A percentile compares a stretch with the other conserved stretches of the same genome.
Conservation (phyloP, 2,329 filamentous ascomycete species). For the Aspergillus clavatus region DNA sequence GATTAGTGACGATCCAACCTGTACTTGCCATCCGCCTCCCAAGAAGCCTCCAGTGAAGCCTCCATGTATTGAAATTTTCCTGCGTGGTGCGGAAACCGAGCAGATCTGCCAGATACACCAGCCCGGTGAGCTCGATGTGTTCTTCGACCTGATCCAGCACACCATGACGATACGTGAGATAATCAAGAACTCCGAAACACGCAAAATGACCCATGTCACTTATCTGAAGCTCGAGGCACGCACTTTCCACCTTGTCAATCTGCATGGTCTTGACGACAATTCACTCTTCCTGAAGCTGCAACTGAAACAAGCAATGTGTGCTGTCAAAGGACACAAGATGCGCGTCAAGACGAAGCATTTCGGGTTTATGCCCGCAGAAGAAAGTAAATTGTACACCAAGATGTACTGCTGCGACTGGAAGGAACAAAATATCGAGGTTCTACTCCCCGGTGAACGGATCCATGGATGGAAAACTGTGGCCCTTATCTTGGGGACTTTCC, state of each 20-base stretch:
- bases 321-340: conserved; percentile 15
- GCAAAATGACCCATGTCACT: conserved; percentile 8
- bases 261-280: conserved; percentile 25
- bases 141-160: conserved; percentile 21
- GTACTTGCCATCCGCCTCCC: conserved; percentile 19
- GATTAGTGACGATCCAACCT: conserved; percentile 17
- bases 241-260: conserved; percentile 23
- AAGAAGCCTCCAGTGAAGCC: conserved; percentile 8
- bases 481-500: conserved; percentile 25
- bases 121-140: conserved; percentile 19
- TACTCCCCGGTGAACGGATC: conserved; percentile 20
- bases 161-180: conserved; percentile 20
- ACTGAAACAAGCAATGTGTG: conserved; percentile 11
- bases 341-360: conserved; percentile 15
- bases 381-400: conserved; percentile 19
- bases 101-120: conserved; percentile 16
- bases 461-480: conserved; percentile 26
- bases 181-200: conserved; percentile 9
- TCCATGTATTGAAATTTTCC: conserved; percentile 11
- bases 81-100: conserved; percentile 11
- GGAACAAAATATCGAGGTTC: conserved; percentile 19
- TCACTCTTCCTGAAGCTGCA: conserved; percentile 23
- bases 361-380: conserved; percentile 15
- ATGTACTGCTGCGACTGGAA: conserved; percentile 15
- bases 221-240: conserved; percentile 12